These are phyloP conservation scores for Heterobasidion annosum DNA, from an alignment of 1,284 basidiomycete genomes.

Conservation along the genomic window DNA sequence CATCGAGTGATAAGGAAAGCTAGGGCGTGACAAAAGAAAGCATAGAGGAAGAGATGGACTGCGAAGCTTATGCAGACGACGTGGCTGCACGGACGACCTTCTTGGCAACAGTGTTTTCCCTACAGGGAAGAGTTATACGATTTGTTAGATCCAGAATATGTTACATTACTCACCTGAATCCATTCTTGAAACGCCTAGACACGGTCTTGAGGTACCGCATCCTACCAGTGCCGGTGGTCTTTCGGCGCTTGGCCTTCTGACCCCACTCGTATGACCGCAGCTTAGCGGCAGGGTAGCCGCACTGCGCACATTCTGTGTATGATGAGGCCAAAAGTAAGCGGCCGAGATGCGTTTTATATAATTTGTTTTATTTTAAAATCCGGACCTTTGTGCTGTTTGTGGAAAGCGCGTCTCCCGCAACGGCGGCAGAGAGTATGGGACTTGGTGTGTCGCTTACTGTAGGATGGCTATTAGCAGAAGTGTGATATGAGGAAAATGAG, in stretches of 20 bases:
- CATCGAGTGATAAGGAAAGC: constrained; percentile 13
- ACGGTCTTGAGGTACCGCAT: constrained; percentile 94
- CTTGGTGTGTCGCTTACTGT: constrained; percentile 97
- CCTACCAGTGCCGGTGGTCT: constrained; percentile 96
- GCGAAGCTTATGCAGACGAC: constrained; percentile 17
- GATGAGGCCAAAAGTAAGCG: background rate
- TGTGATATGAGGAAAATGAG: background rate
- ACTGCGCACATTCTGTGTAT: constrained; percentile 78
- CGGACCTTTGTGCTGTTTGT: constrained; percentile 95
- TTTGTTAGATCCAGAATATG: constrained; percentile 1
- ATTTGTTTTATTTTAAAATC: constrained; percentile 9
- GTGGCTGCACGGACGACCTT: constrained; percentile 31
- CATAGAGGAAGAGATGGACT: constrained; percentile 19
- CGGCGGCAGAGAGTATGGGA: constrained; percentile 96
- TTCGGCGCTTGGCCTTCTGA: constrained; percentile 97
- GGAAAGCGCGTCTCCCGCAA: constrained; percentile 89
- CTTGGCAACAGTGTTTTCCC: constrained; percentile 75
- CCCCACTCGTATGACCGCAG: constrained; percentile 97
- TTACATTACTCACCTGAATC: constrained; percentile 62
- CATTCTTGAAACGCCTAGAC: constrained; percentile 95
- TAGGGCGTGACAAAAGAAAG: constrained; percentile 18
- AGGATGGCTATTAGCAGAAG: constrained; percentile 5
- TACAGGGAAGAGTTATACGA: constrained; percentile 18
- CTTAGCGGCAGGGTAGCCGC: constrained; percentile 95
- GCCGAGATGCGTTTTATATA: too few relatives aligned